Conservation (phyloP, 1,139 yeast genomes). For the Diutina rugosa region DNA sequence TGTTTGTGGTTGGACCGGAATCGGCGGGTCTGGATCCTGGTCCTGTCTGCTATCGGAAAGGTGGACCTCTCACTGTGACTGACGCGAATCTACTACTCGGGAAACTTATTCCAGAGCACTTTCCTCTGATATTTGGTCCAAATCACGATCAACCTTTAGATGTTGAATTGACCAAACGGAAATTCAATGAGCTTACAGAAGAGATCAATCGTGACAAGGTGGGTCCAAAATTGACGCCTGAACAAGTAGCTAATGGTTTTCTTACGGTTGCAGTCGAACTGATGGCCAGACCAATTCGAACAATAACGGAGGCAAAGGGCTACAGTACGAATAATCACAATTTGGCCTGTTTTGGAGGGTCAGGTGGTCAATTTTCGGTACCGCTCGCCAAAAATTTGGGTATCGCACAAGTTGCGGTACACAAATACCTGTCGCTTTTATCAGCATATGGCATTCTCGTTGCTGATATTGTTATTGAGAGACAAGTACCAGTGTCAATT, state of each 20-base stretch:
- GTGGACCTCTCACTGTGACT: constrained; percentile 44
- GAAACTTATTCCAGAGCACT: constrained; percentile 32
- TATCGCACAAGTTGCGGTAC: constrained; percentile 31
- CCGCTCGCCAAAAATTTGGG: constrained; percentile 38
- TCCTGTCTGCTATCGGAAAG: constrained; percentile 45
- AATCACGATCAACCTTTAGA: constrained; percentile 36
- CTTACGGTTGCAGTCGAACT: constrained; percentile 40
- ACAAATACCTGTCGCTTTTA: constrained; percentile 38
- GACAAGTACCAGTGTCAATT: constrained; percentile 7
- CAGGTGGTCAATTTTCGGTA: constrained; percentile 46
- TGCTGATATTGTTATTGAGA: constrained; percentile 34
- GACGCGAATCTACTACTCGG: constrained; percentile 43
- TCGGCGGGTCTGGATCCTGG: constrained; percentile 48
- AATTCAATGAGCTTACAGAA: constrained; percentile 26
- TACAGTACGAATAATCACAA: constrained; percentile 30
- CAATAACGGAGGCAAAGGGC: constrained; percentile 42
- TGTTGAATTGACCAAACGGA: constrained; percentile 19
- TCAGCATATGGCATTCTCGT: constrained; percentile 46
- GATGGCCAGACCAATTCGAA: constrained; percentile 45
- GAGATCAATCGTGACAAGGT: constrained; percentile 16
- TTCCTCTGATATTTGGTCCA: constrained; percentile 44
- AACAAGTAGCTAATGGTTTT: constrained; percentile 41
- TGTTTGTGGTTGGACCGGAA: constrained; percentile 43
- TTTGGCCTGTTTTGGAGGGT: constrained; percentile 44
- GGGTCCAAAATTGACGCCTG: constrained; percentile 15